A percentile compares a stretch with the other conserved stretches of the same genome.
Evolutionary conservation across 2,329 filamentous ascomycete species (phyloP).

Genomic region (Xylaria multiplex): DNA sequence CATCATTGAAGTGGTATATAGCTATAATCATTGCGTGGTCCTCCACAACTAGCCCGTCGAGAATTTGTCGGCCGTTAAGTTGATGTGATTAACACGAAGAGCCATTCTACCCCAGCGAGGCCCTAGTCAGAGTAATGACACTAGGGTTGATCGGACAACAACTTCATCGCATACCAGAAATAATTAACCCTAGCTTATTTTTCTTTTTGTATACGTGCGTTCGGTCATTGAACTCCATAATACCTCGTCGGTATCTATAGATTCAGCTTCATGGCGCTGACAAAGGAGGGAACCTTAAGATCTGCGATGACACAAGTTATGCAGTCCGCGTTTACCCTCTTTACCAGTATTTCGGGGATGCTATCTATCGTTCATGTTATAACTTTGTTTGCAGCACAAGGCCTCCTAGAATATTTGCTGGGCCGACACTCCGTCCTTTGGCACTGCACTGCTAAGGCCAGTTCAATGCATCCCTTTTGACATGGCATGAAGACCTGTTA

Average conservation of each 20-base stretch:
- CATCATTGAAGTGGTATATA: not conserved
- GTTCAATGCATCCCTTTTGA: not conserved
- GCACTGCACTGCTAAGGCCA: not conserved
- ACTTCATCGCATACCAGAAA: not conserved
- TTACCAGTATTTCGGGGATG: not conserved
- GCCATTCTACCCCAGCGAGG: not conserved
- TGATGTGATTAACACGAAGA: not conserved
- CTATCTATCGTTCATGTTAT: not conserved
- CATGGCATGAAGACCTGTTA: conserved; percentile 19
- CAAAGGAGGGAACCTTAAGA: not conserved
- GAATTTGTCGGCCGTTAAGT: not conserved
- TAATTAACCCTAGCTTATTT: not conserved
- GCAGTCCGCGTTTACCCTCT: not conserved
- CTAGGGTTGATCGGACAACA: not conserved
- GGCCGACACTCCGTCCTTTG: not conserved
- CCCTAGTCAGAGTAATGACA: not conserved
- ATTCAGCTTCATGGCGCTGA: not conserved
- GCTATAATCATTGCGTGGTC: not conserved
- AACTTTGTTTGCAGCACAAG: not conserved
- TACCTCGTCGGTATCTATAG: not conserved
- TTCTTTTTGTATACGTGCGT: too few species aligned
- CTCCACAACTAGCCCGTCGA: not conserved
- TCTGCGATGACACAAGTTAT: not conserved
- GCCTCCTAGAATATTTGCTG: not conserved
- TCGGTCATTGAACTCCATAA: not conserved